These are phyloP conservation scores for Capsaspora owczarzaki DNA, from an alignment of 78 protist species.

Conservation along the genomic window DNA sequence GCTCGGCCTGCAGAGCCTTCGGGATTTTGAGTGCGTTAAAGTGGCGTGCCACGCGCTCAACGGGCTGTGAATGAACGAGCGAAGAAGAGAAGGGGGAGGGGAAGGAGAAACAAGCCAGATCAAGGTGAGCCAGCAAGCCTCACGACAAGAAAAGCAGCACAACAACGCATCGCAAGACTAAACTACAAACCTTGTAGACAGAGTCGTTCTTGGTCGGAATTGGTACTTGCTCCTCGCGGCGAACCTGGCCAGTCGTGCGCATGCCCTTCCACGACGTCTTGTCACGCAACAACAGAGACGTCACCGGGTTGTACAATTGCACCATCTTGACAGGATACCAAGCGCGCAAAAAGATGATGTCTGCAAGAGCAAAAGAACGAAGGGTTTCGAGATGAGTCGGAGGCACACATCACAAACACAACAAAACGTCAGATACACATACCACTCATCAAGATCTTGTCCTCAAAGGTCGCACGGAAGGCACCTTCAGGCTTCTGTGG, in stretches of 20 bases:
- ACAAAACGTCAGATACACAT: not conserved
- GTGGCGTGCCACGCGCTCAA: constrained; percentile 38
- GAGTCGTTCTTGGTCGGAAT: not conserved
- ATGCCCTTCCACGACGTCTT: not conserved
- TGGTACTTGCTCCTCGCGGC: not conserved
- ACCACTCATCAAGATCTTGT: constrained; percentile 67
- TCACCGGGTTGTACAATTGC: constrained; percentile 89
- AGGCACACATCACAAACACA: not conserved
- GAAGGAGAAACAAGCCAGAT: not conserved
- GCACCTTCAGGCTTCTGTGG: constrained; percentile 70
- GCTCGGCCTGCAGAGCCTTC: constrained; percentile 30
- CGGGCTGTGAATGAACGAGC: not conserved
- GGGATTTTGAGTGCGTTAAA: constrained; percentile 57
- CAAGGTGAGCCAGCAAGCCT: not conserved
- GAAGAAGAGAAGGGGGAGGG: not conserved
- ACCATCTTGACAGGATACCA: constrained; percentile 87
- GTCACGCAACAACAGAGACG: constrained; percentile 40
- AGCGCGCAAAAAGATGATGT: constrained; percentile 86
- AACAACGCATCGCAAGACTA: no score
- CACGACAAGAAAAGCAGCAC: not conserved
- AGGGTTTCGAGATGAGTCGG: not conserved
- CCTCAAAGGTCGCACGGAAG: constrained; percentile 98
- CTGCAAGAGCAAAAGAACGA: constrained; percentile 29
- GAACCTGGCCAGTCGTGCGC: constrained; percentile 6
- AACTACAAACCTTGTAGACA: not conserved